A percentile compares a stretch with the other conserved stretches of the same genome.
Evolutionary conservation across 2,329 filamentous ascomycete genomes (phyloP).

Genomic region (Microthyrium microscopicum): DNA sequence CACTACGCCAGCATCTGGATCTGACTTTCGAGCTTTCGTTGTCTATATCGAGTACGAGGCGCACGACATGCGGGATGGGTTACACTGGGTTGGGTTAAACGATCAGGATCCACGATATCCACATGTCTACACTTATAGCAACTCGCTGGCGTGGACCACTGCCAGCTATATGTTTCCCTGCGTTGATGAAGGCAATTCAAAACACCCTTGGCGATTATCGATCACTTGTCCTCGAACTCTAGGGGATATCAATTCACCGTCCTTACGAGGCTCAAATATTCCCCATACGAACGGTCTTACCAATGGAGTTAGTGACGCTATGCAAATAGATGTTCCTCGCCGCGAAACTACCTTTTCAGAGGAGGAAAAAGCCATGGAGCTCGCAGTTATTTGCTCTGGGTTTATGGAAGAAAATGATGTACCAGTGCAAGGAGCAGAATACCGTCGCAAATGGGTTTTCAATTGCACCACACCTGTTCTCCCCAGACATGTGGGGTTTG

Average conservation of each 20-base stretch:
- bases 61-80: slow-evolving; percentile 60
- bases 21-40: too few species aligned
- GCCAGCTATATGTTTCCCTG: slow-evolving; percentile 77
- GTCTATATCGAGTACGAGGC: slow-evolving; percentile 74
- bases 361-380: slow-evolving; percentile 74
- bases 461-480: slow-evolving; percentile 58
- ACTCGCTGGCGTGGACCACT: slow-evolving; percentile 58
- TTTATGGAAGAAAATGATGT: slow-evolving; percentile 62
- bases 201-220: slow-evolving; percentile 75
- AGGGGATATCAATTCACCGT: slow-evolving; percentile 49
- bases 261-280: slow-evolving; percentile 18
- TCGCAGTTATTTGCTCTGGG: slow-evolving; percentile 82
- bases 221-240: slow-evolving; percentile 76
- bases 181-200: slow-evolving; percentile 66
- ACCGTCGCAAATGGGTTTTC: slow-evolving; percentile 64
- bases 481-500: slow-evolving; percentile 82
- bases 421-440: slow-evolving; percentile 4
- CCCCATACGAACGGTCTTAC: slow-evolving; percentile 15
- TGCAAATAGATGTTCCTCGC: slow-evolving; percentile 10
- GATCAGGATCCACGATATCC: slow-evolving; percentile 69
- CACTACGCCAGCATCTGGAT: too few species aligned
- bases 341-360: slow-evolving; percentile 18
- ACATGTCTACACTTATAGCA: slow-evolving; percentile 79
- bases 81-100: slow-evolving; percentile 81
- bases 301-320: slow-evolving; percentile 19